A percentile compares a stretch with the other conserved stretches of the same genome.
These are phyloP conservation scores for Panaeolus papilionaceus DNA, from an alignment of 768 basidiomycete species.

Conservation along the genomic window DNA sequence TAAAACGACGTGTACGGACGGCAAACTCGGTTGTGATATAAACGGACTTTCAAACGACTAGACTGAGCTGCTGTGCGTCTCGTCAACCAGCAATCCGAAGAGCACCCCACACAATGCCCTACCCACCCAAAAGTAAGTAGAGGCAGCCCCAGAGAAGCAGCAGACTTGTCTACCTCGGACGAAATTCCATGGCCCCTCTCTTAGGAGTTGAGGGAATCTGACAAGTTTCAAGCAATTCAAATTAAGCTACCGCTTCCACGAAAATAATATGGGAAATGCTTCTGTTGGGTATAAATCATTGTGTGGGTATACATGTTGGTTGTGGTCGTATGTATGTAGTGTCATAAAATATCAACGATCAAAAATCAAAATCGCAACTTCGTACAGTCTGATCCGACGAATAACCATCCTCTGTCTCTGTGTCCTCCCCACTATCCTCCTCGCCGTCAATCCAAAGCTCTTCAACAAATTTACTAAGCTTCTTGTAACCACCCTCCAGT, in stretches of 20 bases:
- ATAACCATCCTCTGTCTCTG: constrained; percentile 12
- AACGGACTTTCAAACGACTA: neutral
- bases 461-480: neutral
- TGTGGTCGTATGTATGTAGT: neutral
- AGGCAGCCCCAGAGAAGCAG: neutral
- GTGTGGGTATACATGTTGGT: neutral
- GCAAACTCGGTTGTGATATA: neutral
- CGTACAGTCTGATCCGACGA: constrained; percentile 1
- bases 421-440: constrained; percentile 1
- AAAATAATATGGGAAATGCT: neutral
- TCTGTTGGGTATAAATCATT: neutral
- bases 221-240: neutral
- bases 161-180: neutral
- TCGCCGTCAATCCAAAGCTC: neutral
- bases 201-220: neutral
- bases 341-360: neutral
- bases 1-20: neutral
- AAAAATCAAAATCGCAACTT: neutral
- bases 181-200: neutral
- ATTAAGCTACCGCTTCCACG: neutral
- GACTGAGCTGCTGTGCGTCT: neutral
- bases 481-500: neutral
- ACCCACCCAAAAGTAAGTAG: neutral
- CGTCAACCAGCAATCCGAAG: too few species aligned
- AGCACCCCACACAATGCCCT: neutral